Evolutionary conservation across 106 monocot species (phyloP).

Genomic region (Dendrobium chrysotoxum): DNA sequence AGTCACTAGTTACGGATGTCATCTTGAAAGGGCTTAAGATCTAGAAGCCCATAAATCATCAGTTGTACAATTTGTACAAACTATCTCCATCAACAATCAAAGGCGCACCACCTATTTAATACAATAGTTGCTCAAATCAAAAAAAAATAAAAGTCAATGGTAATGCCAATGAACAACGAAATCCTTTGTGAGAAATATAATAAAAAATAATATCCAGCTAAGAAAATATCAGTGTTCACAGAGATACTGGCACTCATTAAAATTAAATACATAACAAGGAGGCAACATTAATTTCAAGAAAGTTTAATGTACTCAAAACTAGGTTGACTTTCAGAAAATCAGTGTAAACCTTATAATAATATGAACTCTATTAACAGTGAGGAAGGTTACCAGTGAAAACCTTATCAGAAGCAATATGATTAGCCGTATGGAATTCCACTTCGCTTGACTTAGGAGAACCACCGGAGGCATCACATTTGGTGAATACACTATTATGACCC

Average conservation of each 20-base stretch:
- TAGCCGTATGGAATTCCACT: conserved; percentile 11
- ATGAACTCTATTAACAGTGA: not conserved
- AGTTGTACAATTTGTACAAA: no score
- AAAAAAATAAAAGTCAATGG: no score
- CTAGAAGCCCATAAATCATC: no score
- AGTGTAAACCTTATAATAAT: not conserved
- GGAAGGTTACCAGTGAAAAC: conserved; percentile 30
- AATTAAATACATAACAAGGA: not conserved
- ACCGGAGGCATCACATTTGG: conserved; percentile 32
- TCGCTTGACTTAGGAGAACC: conserved; percentile 21
- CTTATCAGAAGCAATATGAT: conserved; percentile 36
- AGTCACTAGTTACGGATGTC: no score
- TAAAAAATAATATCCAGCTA: no score
- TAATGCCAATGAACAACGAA: no score
- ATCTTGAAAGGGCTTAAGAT: no score
- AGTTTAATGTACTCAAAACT: not conserved
- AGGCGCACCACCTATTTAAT: no score
- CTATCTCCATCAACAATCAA: no score
- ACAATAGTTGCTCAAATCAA: no score
- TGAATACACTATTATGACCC: conserved; percentile 19
- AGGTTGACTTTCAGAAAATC: not conserved
- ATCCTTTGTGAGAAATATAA: no score
- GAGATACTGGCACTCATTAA: not conserved
- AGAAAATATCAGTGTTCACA: not conserved
- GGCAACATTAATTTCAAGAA: not conserved